Conservation (phyloP, 2,329 filamentous ascomycete species). For the Didymella segeticola region DNA sequence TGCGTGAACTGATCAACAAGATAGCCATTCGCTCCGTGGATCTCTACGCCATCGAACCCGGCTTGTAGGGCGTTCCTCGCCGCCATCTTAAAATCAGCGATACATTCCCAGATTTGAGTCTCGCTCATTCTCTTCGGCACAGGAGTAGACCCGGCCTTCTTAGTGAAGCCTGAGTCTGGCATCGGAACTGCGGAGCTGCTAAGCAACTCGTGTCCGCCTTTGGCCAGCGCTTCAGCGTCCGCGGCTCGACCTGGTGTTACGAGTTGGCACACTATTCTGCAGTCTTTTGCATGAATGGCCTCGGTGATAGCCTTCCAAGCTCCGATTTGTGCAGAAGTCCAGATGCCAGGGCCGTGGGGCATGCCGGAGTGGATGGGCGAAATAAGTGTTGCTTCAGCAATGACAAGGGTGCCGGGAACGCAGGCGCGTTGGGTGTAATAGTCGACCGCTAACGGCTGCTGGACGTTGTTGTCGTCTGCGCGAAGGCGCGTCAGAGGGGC, state of each 20-base stretch:
- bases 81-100: conserved; percentile 48
- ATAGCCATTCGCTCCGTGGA: conserved; percentile 68
- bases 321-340: conserved; percentile 52
- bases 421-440: conserved; percentile 63
- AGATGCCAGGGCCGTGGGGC: conserved; percentile 64
- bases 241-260: conserved; percentile 66
- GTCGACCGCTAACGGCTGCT: conserved; percentile 48
- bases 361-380: conserved; percentile 55
- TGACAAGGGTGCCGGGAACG: conserved; percentile 61
- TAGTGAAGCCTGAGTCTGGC: conserved; percentile 51
- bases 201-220: conserved; percentile 41
- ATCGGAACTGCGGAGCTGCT: conserved; percentile 38
- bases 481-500: conserved; percentile 49
- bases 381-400: conserved; percentile 64
- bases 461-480: conserved; percentile 55
- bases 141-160: conserved; percentile 14
- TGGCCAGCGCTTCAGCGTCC: conserved; percentile 37
- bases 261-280: conserved; percentile 67
- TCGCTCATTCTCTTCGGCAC: conserved; percentile 37
- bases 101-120: conserved; percentile 46
- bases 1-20: conserved; percentile 71
- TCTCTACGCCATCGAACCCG: conserved; percentile 67
- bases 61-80: conserved; percentile 55
- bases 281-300: conserved; percentile 66
- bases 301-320: conserved; percentile 67